Evolutionary conservation across 805 yeast species (phyloP), one percentile per base, ranked within the genome.

Genomic region (Saccharomycopsis sp.): DNA sequence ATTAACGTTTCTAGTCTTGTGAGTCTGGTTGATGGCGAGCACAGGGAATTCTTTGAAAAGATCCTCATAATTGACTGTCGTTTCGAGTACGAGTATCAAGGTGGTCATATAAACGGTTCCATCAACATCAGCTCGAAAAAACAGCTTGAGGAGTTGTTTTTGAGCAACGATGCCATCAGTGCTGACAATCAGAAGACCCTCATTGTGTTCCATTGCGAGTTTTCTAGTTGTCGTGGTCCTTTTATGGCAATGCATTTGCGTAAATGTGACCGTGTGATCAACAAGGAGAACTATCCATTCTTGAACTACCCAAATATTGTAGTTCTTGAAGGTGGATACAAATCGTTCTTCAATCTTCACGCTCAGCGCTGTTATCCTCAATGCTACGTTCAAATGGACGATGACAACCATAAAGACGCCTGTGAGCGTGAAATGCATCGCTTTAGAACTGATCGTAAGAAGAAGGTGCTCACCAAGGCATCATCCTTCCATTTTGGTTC

Each of bases 181-280:
- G 47, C 15, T 12, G 60, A 62, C 29, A 64, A 65, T 22, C 67
- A 65, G 47, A 77, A 74, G 19, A 76, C 76, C 20, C 73, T 94
- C 57, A 70, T 93, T 3, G 78, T 94, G 9, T 93, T 94, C 75
- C 97, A 94, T 72, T 94, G 99, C 73, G 99, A 94, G 72, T 93
- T 90, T 70, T 86, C 96, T 44, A 83, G 96, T 3, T 89, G 86
- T 68, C 78, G 99, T 60, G 97, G 98, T n/a, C 99, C 99, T 2
- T 75, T 86, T 53, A 83, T 94, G 87, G 98, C 98, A 0, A 76
- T 84, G 56, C 91, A 90, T 69, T 77, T 94, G 58, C 77, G 99
- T 62, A 85, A 85, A 60, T 80, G 87, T 65, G 99, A 94, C 73
- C 80, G 99, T 62, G 79, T 80, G 47, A 65, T 83, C 56, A 91